Base-by-base conservation (phyloP, 1,284 basidiomycete genomes). In the Cutaneotrichosporon dermatis region DNA sequence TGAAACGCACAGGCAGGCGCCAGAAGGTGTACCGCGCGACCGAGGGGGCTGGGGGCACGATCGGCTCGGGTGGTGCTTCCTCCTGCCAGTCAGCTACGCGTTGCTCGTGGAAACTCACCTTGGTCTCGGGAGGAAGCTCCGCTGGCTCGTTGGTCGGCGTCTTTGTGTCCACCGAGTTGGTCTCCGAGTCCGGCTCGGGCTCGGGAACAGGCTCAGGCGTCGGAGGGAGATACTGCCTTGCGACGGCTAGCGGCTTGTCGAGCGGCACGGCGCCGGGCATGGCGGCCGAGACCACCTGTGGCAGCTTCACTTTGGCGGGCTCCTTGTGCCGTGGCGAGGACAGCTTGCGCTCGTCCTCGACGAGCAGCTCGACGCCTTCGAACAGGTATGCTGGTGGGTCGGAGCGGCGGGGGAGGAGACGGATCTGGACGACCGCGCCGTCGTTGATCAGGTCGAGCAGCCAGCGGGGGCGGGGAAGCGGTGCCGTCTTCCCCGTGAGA, bases 391-490 rank as follows among this genome's bases (percentile, higher is more conserved):
- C 64, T 11, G 64, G 62, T 15, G 66, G 69, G 8, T 59, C 49
- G 2, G 35, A 36, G 34, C 51, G 37, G 10, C 58, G 60, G 5
- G 86, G 82, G 50, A 79, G 80, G 43, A 90, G 82, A 57, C 80
- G 79, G 45, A 90, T 75, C 43, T 83, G 81, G 16, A 90, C 82
- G 12, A 86, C 76, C 11, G 84, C 87, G 0, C 87, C 88, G 35
- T 82, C 82, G 53, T 85, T 84, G 69, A 88, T 83, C 63, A 90
- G 76, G 62, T 88, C 85, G 15, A 83, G 73, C 61, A 90, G 75
- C 91, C 91, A 94, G 51, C 79, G 78, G 4, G 92, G 91, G 64
- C 85, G 85, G 5, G 85, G 81, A 53, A 86, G 83, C 6, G 86
- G 84, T 12, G 62, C 83, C 81, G 63, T 65, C 73, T 89, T 85